Evolutionary conservation across 495 filamentous ascomycete genomes (phyloP).

Genomic region (Penicillium paxilli): DNA sequence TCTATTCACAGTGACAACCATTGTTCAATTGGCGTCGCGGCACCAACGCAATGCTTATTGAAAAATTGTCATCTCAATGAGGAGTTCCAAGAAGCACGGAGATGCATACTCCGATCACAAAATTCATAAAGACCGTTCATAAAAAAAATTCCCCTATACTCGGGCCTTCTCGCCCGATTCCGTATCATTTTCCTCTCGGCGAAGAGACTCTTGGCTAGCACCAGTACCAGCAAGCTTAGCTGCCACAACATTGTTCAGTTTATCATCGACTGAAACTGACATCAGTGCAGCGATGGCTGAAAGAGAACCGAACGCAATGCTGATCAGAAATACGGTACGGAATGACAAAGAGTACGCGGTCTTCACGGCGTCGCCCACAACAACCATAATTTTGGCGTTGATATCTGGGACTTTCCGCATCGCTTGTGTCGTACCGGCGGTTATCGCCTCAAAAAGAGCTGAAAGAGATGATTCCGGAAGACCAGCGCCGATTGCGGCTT

Average conservation of each 20-base stretch:
- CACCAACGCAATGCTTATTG: too few relatives aligned
- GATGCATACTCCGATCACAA: too few relatives aligned
- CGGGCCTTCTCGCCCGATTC: too few relatives aligned
- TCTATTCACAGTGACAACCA: too few relatives aligned
- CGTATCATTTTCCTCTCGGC: too few relatives aligned
- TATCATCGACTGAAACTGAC: constrained; percentile 25
- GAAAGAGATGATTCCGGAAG: constrained; percentile 40
- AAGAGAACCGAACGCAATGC: constrained; percentile 46
- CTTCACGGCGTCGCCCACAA: constrained; percentile 33
- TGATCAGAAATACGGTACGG: constrained; percentile 47
- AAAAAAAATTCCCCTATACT: too few relatives aligned
- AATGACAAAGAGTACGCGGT: constrained; percentile 44
- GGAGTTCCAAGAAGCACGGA: too few relatives aligned
- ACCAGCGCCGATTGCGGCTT: constrained; percentile 42
- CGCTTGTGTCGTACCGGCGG: constrained; percentile 19
- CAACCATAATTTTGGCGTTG: constrained; percentile 10
- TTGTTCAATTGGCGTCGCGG: too few relatives aligned
- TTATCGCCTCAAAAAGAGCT: constrained; percentile 36
- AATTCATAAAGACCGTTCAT: too few relatives aligned
- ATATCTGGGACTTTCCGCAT: too few relatives aligned
- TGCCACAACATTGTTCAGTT: constrained; percentile 22
- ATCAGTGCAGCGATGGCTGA: constrained; percentile 43
- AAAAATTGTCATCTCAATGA: too few relatives aligned
- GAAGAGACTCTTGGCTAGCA: too few relatives aligned
- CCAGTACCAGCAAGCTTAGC: constrained; percentile 4